Base-by-base conservation (phyloP, 768 basidiomycete genomes). In the Gloeophyllum trabeum region DNA sequence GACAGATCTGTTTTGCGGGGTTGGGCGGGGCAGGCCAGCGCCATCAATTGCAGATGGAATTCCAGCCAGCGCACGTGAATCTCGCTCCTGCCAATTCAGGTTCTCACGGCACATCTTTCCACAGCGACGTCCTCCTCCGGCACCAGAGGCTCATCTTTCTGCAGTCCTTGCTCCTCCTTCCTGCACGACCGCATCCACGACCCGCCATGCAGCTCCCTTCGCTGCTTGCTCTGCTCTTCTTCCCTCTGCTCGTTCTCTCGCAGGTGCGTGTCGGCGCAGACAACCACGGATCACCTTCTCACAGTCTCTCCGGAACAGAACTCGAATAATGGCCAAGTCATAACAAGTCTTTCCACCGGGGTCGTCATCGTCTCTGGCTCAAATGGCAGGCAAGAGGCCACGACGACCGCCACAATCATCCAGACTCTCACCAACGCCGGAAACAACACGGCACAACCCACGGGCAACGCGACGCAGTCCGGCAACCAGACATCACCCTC, bases 361-460 rank as follows among this genome's bases (percentile, higher is more conserved):
- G 48, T 63, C 20, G 63, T 59, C 5, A 42, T 68, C 7, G 67
- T 54, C 48, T 51, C 71, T 43, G 56, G 72, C 53, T n/a, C n/a
- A n/a, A n/a, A n/a, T n/a, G 56, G 72, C 53, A 65, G 66, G 36
- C 60, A 61, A 48, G 42, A 52, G 16, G 67, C 59, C 42, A 70
- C 71, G 24, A 49, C 60, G 43, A 63, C 67, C 1, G 50, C 59
- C 21, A 59, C 75, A 19, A 48, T 63, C 28, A 61, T 75, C 43
- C 52, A 75, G 48, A 71, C 78, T 13, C 59, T 72, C 28, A 70
- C 73, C 14, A 57, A 57, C 19, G 56, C 57, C 45, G 49, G 60
- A 21, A 43, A 46, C 13, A 46, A 56, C 4, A 47, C 48, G 6
- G 43, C 47, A 3, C 38, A 37, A 28, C 20, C 26, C 26, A 42